Evolutionary conservation across 305 asterid genomes (phyloP).

Genomic region (Rubia tinctorum): DNA sequence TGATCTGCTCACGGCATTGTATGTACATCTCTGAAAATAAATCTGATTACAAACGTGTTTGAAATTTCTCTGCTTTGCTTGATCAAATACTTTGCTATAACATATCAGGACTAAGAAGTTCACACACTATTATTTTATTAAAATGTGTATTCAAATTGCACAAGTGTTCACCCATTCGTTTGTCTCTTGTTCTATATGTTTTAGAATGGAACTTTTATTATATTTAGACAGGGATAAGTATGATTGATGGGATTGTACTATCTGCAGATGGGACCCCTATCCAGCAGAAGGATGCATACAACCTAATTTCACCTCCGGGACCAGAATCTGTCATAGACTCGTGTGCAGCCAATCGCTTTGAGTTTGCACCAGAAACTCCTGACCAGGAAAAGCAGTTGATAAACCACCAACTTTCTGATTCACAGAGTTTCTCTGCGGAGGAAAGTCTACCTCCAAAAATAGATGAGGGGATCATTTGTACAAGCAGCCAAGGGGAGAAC

Average conservation of each 20-base stretch:
- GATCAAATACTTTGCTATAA: background rate
- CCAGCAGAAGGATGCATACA: constrained; percentile 30
- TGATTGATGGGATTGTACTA: constrained; percentile 11
- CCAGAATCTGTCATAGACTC: constrained; percentile 40
- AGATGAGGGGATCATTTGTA: constrained; percentile 26
- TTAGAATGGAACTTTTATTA: background rate
- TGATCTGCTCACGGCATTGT: background rate
- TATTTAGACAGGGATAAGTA: background rate
- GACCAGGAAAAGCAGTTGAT: constrained; percentile 41
- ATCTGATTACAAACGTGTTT: background rate
- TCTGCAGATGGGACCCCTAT: constrained; percentile 46
- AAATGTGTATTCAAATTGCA: background rate
- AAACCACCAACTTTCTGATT: constrained; percentile 35
- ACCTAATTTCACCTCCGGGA: constrained; percentile 40
- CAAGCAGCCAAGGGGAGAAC: constrained; percentile 30
- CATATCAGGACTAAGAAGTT: background rate
- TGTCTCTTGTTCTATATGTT: background rate
- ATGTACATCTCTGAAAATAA: background rate
- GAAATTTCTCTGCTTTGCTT: background rate
- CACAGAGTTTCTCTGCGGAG: constrained; percentile 26
- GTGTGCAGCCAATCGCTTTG: constrained; percentile 32
- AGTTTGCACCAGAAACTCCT: constrained; percentile 59
- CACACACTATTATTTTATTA: background rate
- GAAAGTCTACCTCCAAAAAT: constrained; percentile 35
- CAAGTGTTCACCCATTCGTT: background rate